Percentiles rank a stretch among this genome's conserved stretches.
Evolutionary conservation across 495 filamentous ascomycete species (phyloP).

Genomic region (Penicillium silybi): DNA sequence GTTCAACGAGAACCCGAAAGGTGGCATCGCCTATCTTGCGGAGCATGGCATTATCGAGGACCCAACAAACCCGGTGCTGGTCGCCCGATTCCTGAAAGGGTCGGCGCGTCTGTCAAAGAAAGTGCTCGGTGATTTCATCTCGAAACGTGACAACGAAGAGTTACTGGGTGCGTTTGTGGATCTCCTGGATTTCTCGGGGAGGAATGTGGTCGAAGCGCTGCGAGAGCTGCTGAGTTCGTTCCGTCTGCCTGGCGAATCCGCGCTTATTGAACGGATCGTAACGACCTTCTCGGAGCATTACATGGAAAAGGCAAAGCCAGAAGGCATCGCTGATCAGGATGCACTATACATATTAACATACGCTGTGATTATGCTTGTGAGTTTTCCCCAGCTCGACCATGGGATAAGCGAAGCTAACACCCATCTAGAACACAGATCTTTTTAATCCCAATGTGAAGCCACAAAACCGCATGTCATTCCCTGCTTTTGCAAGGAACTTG

Average conservation of each 20-base stretch:
- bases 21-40: constrained; percentile 79
- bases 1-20: constrained; percentile 94
- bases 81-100: constrained; percentile 79
- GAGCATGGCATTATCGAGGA: constrained; percentile 80
- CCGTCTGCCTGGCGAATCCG: constrained; percentile 87
- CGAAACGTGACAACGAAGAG: constrained; percentile 78
- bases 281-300: constrained; percentile 84
- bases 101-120: constrained; percentile 87
- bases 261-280: constrained; percentile 90
- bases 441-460: constrained; percentile 90
- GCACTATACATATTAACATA: constrained; percentile 89
- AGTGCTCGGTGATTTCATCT: constrained; percentile 84
- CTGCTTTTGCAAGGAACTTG: constrained; percentile 81
- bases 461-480: constrained; percentile 72
- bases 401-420: background rate
- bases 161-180: constrained; percentile 81
- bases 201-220: constrained; percentile 85
- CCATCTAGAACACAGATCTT: constrained; percentile 69
- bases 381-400: background rate
- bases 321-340: constrained; percentile 81
- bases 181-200: constrained; percentile 78
- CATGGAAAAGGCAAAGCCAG: constrained; percentile 63
- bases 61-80: constrained; percentile 62
- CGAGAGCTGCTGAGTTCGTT: constrained; percentile 87
- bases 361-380: constrained; percentile 79